A percentile compares a stretch with the other conserved stretches of the same genome.
Conservation (phyloP, 352 stramenopile species). For the Phytopythium aichiense region DNA sequence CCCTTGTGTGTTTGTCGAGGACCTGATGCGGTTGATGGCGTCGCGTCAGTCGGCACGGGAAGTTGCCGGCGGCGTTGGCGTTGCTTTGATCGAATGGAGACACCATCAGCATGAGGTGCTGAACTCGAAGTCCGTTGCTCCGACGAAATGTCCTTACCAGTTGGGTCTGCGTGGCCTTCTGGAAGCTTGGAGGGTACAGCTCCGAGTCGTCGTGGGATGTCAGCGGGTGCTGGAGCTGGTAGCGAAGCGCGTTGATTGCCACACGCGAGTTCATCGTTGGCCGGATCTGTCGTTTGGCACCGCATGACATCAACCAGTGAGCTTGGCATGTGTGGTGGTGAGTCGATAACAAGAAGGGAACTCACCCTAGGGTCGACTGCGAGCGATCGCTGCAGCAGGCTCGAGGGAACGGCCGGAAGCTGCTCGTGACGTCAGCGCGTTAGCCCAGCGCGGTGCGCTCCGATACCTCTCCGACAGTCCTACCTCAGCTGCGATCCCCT, state of each 20-base stretch:
- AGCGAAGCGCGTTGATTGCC: slow-evolving; percentile 66
- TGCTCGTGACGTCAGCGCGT: slow-evolving; percentile 7
- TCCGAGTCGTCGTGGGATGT: slow-evolving; percentile 76
- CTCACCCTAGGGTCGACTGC: slow-evolving; percentile 27
- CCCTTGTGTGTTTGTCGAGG: not conserved
- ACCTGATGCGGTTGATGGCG: not conserved
- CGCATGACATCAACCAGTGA: not conserved
- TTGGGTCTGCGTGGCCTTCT: slow-evolving; percentile 44
- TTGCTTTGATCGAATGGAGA: not conserved
- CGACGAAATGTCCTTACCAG: slow-evolving; percentile 28
- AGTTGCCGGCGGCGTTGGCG: not conserved
- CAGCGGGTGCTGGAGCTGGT: slow-evolving; percentile 72
- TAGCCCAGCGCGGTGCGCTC: not conserved
- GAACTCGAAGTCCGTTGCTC: slow-evolving; percentile 14
- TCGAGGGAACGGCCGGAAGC: slow-evolving; percentile 47
- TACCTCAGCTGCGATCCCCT: slow-evolving; percentile 24
- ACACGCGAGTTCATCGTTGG: slow-evolving; percentile 43
- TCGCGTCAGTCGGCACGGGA: not conserved
- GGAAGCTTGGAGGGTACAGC: slow-evolving; percentile 37
- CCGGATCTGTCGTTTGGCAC: slow-evolving; percentile 9
- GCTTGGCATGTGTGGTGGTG: not conserved
- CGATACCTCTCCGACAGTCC: not conserved
- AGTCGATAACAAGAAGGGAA: not conserved
- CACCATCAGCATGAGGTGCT: not conserved
- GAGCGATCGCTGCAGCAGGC: slow-evolving; percentile 48